phyloP scores from a whole-genome alignment of 164 flowering plant species.

The Stephania japonica region DNA sequence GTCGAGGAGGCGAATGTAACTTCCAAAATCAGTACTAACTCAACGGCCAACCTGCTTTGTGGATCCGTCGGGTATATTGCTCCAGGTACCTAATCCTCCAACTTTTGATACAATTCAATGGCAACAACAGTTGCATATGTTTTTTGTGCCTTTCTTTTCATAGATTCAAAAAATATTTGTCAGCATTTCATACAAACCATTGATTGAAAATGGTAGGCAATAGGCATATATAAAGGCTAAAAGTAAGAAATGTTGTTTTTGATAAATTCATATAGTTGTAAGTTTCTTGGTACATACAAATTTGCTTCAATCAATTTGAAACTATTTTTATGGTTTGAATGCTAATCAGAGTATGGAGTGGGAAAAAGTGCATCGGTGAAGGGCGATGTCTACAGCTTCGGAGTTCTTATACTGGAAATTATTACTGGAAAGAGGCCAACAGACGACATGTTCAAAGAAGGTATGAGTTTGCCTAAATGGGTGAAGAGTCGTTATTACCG shows the following conservation, averaged over 20 bases:
- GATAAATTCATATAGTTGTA: not conserved
- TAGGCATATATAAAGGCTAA: not conserved
- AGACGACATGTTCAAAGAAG: slow-evolving; percentile 22
- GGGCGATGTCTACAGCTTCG: slow-evolving; percentile 33
- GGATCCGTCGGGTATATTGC: slow-evolving; percentile 31
- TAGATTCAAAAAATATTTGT: too few species aligned
- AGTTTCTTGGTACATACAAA: not conserved
- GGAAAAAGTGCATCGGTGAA: slow-evolving; percentile 26
- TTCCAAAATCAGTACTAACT: slow-evolving; percentile 4
- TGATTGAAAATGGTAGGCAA: too few species aligned
- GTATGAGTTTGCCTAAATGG: slow-evolving; percentile 23
- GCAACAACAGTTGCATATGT: too few species aligned
- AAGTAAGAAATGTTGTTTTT: not conserved
- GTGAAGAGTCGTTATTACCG: slow-evolving; percentile 24
- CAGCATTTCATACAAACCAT: not conserved
- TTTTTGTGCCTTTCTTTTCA: too few species aligned
- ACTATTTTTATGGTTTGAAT: not conserved
- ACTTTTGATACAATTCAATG: not conserved
- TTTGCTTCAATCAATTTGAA: not conserved
- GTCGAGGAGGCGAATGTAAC: slow-evolving; percentile 11
- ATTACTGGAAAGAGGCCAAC: slow-evolving; percentile 28
- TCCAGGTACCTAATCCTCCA: slow-evolving; percentile 22
- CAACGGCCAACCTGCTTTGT: slow-evolving; percentile 20
- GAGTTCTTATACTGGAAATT: slow-evolving; percentile 26
- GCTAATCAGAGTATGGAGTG: slow-evolving; percentile 26